phyloP scores from a whole-genome alignment of 106 monocot genomes.

The Allium sativum region DNA sequence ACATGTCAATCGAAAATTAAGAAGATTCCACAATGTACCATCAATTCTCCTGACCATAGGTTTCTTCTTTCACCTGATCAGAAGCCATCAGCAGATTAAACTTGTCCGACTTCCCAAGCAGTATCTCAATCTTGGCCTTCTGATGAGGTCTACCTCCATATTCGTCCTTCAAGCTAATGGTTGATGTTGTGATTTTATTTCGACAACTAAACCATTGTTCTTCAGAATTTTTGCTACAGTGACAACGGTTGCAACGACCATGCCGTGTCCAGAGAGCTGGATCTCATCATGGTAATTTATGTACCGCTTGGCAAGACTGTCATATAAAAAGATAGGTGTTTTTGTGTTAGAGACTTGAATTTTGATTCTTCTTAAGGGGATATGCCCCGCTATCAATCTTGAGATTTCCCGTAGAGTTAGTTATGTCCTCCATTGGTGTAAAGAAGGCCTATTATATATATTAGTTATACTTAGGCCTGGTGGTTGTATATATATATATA shows the following conservation, averaged over 20 bases:
- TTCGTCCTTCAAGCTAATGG: too few relatives aligned
- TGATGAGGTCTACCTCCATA: too few relatives aligned
- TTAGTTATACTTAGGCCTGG: too few relatives aligned
- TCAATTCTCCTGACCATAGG: too few relatives aligned
- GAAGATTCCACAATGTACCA: too few relatives aligned
- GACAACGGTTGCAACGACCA: constrained; percentile 6
- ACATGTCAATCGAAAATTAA: too few relatives aligned
- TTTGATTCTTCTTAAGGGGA: constrained; percentile 55
- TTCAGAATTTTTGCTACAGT: too few relatives aligned
- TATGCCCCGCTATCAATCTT: constrained; percentile 7
- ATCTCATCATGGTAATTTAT: constrained; percentile 48
- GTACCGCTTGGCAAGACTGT: constrained; percentile 79
- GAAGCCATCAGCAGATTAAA: constrained; percentile 56
- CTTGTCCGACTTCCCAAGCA: constrained; percentile 40
- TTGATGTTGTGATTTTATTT: too few relatives aligned
- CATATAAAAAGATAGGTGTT: constrained; percentile 88
- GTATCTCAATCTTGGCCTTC: constrained; percentile 33
- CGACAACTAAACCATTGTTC: too few relatives aligned
- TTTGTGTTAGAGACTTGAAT: constrained; percentile 85
- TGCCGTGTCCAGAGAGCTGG: constrained; percentile 49
- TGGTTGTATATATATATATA: too few relatives aligned
- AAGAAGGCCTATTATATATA: too few relatives aligned
- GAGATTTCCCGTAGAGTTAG: constrained; percentile 33
- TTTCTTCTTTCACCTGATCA: constrained; percentile 33
- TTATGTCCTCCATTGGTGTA: constrained; percentile 5